Percentiles rank a stretch among this genome's conserved stretches.
Evolutionary conservation across 2,329 filamentous ascomycete species (phyloP).

Genomic region (Ophiosphaerella narmari): DNA sequence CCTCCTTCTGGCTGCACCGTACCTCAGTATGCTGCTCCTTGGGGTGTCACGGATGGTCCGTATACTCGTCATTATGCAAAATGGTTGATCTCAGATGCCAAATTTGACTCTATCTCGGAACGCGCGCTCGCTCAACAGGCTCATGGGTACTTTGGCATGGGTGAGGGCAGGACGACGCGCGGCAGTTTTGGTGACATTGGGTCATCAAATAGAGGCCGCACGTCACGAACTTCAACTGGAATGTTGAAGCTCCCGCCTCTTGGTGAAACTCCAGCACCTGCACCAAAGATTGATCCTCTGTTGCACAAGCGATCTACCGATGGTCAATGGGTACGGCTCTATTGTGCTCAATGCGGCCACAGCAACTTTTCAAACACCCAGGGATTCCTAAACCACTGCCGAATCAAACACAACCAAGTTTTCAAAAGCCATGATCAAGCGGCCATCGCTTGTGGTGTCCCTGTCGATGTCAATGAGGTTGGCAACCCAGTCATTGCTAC

Average conservation of each 20-base stretch:
- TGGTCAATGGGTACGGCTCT: slow-evolving; percentile 83
- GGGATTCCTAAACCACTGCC: slow-evolving; percentile 99
- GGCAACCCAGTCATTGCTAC: slow-evolving; percentile 40
- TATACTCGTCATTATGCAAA: slow-evolving; percentile 93
- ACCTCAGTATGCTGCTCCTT: slow-evolving; percentile 81
- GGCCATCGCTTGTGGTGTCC: slow-evolving; percentile 82
- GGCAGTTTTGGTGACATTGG: slow-evolving; percentile 68
- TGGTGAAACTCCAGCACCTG: slow-evolving; percentile 49
- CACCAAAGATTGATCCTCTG: slow-evolving; percentile 76
- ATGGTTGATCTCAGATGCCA: slow-evolving; percentile 89
- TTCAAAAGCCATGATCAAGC: slow-evolving; percentile 97
- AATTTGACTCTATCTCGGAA: slow-evolving; percentile 68
- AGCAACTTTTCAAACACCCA: slow-evolving; percentile 96
- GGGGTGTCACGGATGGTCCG: slow-evolving; percentile 88
- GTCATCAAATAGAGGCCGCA: slow-evolving; percentile 57
- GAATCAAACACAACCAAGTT: slow-evolving; percentile 89
- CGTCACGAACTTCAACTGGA: slow-evolving; percentile 62
- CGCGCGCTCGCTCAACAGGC: slow-evolving; percentile 41
- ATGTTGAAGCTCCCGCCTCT: slow-evolving; percentile 49
- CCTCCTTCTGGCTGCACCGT: slow-evolving; percentile 65
- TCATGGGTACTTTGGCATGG: slow-evolving; percentile 43
- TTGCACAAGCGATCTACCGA: slow-evolving; percentile 82
- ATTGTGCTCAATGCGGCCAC: slow-evolving; percentile 83
- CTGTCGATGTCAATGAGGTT: slow-evolving; percentile 71
- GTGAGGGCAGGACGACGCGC: slow-evolving; percentile 78